Conservation (phyloP, 1,284 basidiomycete genomes). For the Apiotrichum brassicae region DNA sequence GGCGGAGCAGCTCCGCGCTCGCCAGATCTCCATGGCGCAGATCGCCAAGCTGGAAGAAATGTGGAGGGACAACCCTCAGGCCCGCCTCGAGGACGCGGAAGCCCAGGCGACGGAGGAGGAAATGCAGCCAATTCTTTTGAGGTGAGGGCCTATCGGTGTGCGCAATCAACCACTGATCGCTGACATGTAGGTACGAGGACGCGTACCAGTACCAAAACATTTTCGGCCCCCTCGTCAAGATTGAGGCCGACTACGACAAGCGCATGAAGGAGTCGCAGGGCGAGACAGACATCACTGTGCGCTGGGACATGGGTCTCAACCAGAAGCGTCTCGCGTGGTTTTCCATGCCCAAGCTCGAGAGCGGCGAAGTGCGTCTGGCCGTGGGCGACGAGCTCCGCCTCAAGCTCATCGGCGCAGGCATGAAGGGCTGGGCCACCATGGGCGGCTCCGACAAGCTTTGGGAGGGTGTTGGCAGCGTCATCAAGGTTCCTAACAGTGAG, state of each 20-base stretch:
- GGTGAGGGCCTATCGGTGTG: no score
- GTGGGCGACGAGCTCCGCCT: slow-evolving; percentile 93
- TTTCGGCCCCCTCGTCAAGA: slow-evolving; percentile 96
- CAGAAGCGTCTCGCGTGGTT: slow-evolving; percentile 98
- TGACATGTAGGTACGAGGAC: slow-evolving; percentile 68
- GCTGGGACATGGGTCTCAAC: slow-evolving; percentile 97
- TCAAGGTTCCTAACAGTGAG: slow-evolving; percentile 98
- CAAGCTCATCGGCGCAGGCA: slow-evolving; percentile 71
- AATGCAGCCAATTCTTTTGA: slow-evolving; percentile 79
- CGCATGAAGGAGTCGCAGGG: slow-evolving; percentile 96
- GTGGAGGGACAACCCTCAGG: slow-evolving; percentile 93
- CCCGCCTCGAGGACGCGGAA: slow-evolving; percentile 92
- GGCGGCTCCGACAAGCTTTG: slow-evolving; percentile 50
- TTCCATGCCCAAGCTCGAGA: slow-evolving; percentile 89
- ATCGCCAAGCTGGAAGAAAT: slow-evolving; percentile 96
- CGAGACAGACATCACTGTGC: slow-evolving; percentile 88
- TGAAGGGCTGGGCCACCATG: slow-evolving; percentile 52
- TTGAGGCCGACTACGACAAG: slow-evolving; percentile 99
- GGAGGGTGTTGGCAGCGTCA: slow-evolving; percentile 96
- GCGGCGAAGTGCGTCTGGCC: slow-evolving; percentile 91
- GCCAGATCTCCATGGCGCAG: slow-evolving; percentile 92
- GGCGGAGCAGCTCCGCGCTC: slow-evolving; percentile 86
- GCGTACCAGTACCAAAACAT: slow-evolving; percentile 99
- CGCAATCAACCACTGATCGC: no score
- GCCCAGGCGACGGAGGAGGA: slow-evolving; percentile 95